Base-by-base conservation (phyloP, 2,329 filamentous ascomycete species). In the Talaromyces sp. region DNA sequence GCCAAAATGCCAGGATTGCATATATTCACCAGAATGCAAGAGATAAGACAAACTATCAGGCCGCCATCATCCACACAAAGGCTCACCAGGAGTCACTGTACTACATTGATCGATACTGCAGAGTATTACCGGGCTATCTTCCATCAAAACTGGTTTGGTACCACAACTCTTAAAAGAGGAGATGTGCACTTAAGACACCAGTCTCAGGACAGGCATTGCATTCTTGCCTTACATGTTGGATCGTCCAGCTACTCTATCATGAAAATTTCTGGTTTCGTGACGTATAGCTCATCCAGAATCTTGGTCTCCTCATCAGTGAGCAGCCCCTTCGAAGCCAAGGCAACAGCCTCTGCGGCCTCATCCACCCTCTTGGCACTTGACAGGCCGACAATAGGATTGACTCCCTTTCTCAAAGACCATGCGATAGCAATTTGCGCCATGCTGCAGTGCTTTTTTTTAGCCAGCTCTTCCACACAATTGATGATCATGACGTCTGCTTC, bases 331-430 rank as follows among this genome's bases (percentile, higher is more conserved):
- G 57, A 59, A 48, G 57, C 57, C 57, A 59, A 28, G 1, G 57
- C 9, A 11, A 48, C 40, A 48, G 57, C 57, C 18, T 59, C 28
- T 37, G 40, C 57, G n/a, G 42, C 57, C 31, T 50, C 57, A 48
- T 59, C 12, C n/a, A 59, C 42, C n/a, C 57, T 50, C 18, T 59
- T 25, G 11, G 16, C 40, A 25, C 28, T 59, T 23, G 28, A 18
- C 4, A 48, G 18, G 28, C 82, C 82, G 61, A 84, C 78, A 60
- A 84, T 82, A 1, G 81, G 82, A 63, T 75, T 79, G 1, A 78
- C 70, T 2, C 80, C 76, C 35, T 75, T 71, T 69, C 79, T 77
- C 63, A 79, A 79, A 65, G 79, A 77, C 76, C 76, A 77, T 1
- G 71, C 70, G 18, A 77, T 64, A 14, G 75, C 73, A 7, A 77